Base-by-base conservation (phyloP, 2,329 filamentous ascomycete genomes). In the Fusarium chaquense region DNA sequence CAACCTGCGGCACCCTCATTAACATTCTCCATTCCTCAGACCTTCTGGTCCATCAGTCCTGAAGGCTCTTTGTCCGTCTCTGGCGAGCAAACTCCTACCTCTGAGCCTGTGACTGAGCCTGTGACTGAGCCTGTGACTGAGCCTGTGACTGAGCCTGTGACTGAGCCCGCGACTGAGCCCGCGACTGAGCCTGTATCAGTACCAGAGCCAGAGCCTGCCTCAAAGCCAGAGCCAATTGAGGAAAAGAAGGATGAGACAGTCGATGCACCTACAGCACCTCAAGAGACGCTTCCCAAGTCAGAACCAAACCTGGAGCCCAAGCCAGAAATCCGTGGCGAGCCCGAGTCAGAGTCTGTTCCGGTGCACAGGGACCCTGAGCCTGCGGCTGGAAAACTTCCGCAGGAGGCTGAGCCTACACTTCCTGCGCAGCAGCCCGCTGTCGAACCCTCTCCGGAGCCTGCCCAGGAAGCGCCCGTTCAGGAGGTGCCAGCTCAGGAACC, bases 11-110 rank as follows among this genome's bases (percentile, higher is more conserved):
- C 75, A 15, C 78, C 80, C n/a, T 76, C 78, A 4, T 76, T 89
- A 45, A 81, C 79, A 20, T 83, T 89, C 63, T 84, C 83, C 1
- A 74, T 79, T 28, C 80, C 85, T 1, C 79, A 82, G 38, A 85
- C 83, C 0, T 70, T 86, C 35, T 89, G 83, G 78, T 85, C 84
- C 53, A 84, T 89, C 58, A 83, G 86, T 44, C 79, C 82, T 11
- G 81, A 84, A 67, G 83, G 85, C 32, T 78, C 80, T 10, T 71
- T 87, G 15, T 59, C 69, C 4, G 73, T 79, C 10, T 63, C 49
- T 8, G 59, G 62, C 7, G 68, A 73, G 44, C 60, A 58, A 11
- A 57, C 73, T 18, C 51, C 58, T 6, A 35, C 44, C 12, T 60
- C 66, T 33, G 62, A 72, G 41, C 49, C 62, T 30, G 66, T 65